phyloP scores from a whole-genome alignment of 352 stramenopile species.

The Hyphochytrium catenoides region DNA sequence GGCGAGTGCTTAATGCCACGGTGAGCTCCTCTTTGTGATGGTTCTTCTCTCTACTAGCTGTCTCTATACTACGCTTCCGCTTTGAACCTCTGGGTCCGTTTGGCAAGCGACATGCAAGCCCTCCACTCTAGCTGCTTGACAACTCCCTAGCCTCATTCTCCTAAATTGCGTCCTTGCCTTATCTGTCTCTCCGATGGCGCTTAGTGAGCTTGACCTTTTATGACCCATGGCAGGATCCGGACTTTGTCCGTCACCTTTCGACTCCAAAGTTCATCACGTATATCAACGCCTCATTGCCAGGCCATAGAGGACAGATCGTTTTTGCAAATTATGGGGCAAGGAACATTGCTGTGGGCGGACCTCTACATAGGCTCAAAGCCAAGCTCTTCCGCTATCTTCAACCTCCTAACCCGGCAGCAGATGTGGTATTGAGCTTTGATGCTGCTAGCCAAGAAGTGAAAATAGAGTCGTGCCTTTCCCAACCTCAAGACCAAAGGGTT shows the following conservation, averaged over 20 bases:
- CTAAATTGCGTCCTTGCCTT: conserved; percentile 21
- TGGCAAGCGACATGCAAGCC: too few species aligned
- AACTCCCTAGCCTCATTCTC: conserved; percentile 1
- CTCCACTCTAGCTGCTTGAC: neutral
- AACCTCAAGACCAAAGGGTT: conserved; percentile 2
- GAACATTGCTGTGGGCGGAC: conserved; percentile 35
- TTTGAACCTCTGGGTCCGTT: too few species aligned
- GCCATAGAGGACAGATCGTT: too few species aligned
- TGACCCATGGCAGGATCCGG: conserved; percentile 17
- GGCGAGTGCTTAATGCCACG: conserved; percentile 39
- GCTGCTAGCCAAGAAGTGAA: conserved; percentile 16
- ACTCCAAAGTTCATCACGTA: conserved; percentile 11
- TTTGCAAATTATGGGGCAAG: conserved; percentile 58
- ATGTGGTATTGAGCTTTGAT: conserved; percentile 31
- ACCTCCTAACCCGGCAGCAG: conserved; percentile 34
- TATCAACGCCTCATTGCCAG: conserved; percentile 15
- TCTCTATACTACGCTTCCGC: too few species aligned
- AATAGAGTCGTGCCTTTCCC: conserved; percentile 24
- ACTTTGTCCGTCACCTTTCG: neutral
- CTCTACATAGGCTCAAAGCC: conserved; percentile 47
- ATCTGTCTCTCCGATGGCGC: conserved; percentile 34
- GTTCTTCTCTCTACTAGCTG: neutral
- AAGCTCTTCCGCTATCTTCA: conserved; percentile 41
- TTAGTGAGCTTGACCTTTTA: conserved; percentile 30
- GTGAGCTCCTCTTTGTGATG: conserved; percentile 12